Evolutionary conservation across 2,329 filamentous ascomycete genomes (phyloP).

Genomic region (Tolypocladium capitatum): DNA sequence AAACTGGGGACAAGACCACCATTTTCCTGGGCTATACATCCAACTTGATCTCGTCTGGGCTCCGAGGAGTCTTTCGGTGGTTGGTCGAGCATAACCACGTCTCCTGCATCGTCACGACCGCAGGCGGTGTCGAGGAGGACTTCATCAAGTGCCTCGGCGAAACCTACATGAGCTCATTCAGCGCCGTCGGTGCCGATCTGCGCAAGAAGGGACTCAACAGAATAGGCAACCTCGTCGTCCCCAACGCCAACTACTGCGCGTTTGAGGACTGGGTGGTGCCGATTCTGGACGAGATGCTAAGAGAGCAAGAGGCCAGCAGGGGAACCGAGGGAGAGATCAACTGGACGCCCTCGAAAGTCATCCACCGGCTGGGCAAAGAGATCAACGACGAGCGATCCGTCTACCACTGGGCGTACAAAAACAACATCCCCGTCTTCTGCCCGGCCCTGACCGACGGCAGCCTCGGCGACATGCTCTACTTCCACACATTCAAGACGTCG

Average conservation of each 20-base stretch:
- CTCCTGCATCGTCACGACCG: slow-evolving; percentile 86
- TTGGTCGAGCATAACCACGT: slow-evolving; percentile 88
- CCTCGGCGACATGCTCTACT: slow-evolving; percentile 95
- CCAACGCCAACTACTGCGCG: slow-evolving; percentile 87
- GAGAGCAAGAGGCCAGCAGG: slow-evolving; percentile 77
- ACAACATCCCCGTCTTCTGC: slow-evolving; percentile 93
- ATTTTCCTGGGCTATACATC: slow-evolving; percentile 97
- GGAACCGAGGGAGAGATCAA: slow-evolving; percentile 55
- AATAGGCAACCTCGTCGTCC: slow-evolving; percentile 90
- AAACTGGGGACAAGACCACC: slow-evolving; percentile 68
- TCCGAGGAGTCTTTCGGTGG: slow-evolving; percentile 83
- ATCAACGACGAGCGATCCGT: slow-evolving; percentile 88
- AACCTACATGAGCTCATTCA: slow-evolving; percentile 85
- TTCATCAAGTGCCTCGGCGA: slow-evolving; percentile 95
- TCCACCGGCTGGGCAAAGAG: slow-evolving; percentile 78
- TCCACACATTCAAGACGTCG: slow-evolving; percentile 87
- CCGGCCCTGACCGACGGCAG: slow-evolving; percentile 92
- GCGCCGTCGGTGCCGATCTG: slow-evolving; percentile 60
- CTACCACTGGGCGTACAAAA: slow-evolving; percentile 96
- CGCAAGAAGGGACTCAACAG: slow-evolving; percentile 82
- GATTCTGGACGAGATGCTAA: slow-evolving; percentile 86
- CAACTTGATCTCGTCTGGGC: slow-evolving; percentile 91
- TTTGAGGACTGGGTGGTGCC: slow-evolving; percentile 98
- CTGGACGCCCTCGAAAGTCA: slow-evolving; percentile 93
- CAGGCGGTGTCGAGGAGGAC: slow-evolving; percentile 91